phyloP scores from a whole-genome alignment of 2,329 filamentous ascomycete species.

The Ophiostoma piceae region DNA sequence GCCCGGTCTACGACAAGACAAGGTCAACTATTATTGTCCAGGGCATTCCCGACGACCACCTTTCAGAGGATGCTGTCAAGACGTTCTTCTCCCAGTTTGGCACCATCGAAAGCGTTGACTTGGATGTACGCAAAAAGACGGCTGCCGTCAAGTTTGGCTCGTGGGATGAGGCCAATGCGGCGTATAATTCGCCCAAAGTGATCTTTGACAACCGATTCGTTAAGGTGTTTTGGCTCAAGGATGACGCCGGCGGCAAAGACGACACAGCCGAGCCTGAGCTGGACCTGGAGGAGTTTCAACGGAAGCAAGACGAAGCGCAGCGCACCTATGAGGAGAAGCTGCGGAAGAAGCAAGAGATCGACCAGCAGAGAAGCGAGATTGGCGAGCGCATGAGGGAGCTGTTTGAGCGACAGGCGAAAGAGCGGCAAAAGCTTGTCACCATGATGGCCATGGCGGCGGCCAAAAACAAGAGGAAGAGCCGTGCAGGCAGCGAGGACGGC shows the following conservation, averaged over 20 bases:
- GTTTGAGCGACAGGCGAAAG: slow-evolving; percentile 58
- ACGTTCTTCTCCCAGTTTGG: slow-evolving; percentile 71
- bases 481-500: background rate
- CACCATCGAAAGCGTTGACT: slow-evolving; percentile 54
- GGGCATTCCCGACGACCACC: slow-evolving; percentile 67
- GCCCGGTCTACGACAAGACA: slow-evolving; percentile 56
- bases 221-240: slow-evolving; percentile 70
- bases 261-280: slow-evolving; percentile 47
- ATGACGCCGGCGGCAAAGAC: slow-evolving; percentile 40
- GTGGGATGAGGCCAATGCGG: slow-evolving; percentile 61
- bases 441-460: slow-evolving; percentile 40
- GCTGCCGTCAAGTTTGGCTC: slow-evolving; percentile 65
- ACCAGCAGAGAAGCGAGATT: slow-evolving; percentile 54
- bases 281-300: slow-evolving; percentile 64
- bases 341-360: slow-evolving; percentile 57
- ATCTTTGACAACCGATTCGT: slow-evolving; percentile 84
- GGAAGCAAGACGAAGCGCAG: slow-evolving; percentile 67
- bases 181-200: slow-evolving; percentile 70
- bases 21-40: slow-evolving; percentile 70
- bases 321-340: slow-evolving; percentile 61
- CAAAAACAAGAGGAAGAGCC: background rate
- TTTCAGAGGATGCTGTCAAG: slow-evolving; percentile 59
- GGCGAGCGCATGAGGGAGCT: slow-evolving; percentile 60
- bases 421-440: slow-evolving; percentile 57
- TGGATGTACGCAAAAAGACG: slow-evolving; percentile 61